Base-by-base conservation (phyloP, 371 early-diverging fungal genomes). In the Entomophthora muscae region DNA sequence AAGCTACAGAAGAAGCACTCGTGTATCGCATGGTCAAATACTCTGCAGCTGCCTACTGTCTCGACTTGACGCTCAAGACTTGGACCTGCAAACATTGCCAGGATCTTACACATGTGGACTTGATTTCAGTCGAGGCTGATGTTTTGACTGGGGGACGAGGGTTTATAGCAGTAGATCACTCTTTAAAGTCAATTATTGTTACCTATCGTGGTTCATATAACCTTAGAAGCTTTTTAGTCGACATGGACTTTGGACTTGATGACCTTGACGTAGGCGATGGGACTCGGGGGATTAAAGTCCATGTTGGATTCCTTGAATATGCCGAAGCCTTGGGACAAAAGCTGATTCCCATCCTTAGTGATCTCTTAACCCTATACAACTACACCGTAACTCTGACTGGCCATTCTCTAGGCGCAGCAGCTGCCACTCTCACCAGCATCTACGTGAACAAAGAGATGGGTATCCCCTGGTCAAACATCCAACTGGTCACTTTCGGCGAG, bases 31-130 rank as follows among this genome's bases (percentile, higher is more conserved):
- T 57, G 27, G 27, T 31, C 21, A 57, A 57, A 28, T 57, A 26
- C 31, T 27, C 57, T 26, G 57, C 30, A 10, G 57, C 57, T 10
- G 57, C 57, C 31, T 57, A 57, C 57, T 57, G 57, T 31, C 10
- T 26, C 57, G 57, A 57, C 22, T 5, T 10, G 12, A 57, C 12
- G 12, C 31, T 57, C 13, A 57, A 22, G 12, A 27, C 12, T 13
- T 57, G 57, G 57, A 27, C 27, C 22, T 57, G 57, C 22, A 26
- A 12, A 3, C 57, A 57, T 28, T 57, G 57, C 28, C 27, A 57
- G 22, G 5, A 12, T 28, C 21, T 57, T 12, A n/a, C n/a, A n/a
- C n/a, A n/a, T n/a, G 57, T 27, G 7, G 7, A 21, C 28, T 29
- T 28, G 28, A 57, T 57, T 26, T 27, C 29, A 29, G 28, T 57